Evolutionary conservation across 345 rosid species (phyloP).

Genomic region (Chamaenerion angustifolium): DNA sequence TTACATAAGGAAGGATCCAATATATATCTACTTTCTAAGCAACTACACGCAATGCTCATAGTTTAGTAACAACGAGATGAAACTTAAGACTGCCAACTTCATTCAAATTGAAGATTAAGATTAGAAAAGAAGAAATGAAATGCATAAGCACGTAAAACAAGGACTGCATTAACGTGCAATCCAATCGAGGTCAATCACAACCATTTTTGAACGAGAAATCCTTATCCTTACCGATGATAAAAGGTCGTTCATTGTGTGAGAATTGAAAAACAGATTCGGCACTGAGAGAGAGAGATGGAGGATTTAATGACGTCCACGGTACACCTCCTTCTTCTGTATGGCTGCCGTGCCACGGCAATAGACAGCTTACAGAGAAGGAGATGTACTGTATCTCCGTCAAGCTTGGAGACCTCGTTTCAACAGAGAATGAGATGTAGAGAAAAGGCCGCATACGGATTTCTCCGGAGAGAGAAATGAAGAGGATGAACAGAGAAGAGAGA

Average conservation of each 20-base stretch:
- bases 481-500: background rate
- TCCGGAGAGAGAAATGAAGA: slow-evolving; percentile 1
- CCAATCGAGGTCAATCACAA: background rate
- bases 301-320: background rate
- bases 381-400: slow-evolving; percentile 1
- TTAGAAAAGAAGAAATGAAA: background rate
- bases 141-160: background rate
- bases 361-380: slow-evolving; percentile 16
- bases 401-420: background rate
- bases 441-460: slow-evolving; percentile 1
- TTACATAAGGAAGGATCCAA: no score
- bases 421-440: no score
- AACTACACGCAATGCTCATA: no score
- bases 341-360: slow-evolving; percentile 1
- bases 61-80: no score
- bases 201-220: background rate
- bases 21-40: no score
- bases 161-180: background rate
- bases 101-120: background rate
- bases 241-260: slow-evolving; percentile 67
- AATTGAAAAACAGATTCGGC: background rate
- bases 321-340: slow-evolving; percentile 1
- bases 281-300: background rate
- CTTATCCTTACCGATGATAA: slow-evolving; percentile 32
- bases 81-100: no score